Base-by-base conservation (phyloP, 78 protist genomes). In the Dictyostelium citrinum region DNA sequence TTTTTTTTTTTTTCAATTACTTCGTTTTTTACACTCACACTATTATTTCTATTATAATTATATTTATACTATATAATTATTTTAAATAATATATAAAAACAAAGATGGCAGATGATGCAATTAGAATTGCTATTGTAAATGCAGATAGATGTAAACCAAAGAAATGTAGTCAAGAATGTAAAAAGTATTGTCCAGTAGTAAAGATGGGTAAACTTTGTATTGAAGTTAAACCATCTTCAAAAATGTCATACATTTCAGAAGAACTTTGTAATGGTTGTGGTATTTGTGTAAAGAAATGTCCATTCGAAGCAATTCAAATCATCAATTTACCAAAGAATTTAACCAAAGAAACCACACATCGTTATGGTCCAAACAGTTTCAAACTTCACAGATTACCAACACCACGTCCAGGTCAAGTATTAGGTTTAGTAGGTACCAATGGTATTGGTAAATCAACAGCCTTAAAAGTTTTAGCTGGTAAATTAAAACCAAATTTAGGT, bases 401-500 rank as follows among this genome's bases (percentile, higher is more conserved):
- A 27, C 99, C 99, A 33, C 96, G 99, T 22, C 99, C 99, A 7
- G 99, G 99, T 31, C 99, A 99, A 83, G 99, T 99, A 20, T 97
- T 99, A 7, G 99, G 99, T 27, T 94, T 99, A 17, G 99, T 99
- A 20, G 99, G 99, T 24, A 98, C 99, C 29, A 99, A 99, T 96
- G 99, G 99, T 83, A 99, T 98, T 81, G 99, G 99, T 70, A 99
- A 99, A 98, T 93, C 99, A 31, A 99, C 99, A 1, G 99, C 99
- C 0, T 98, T 99, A 51, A 96, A 97, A 91, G 96, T 99, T 46
- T 97, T 99, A 20, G 97, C 99, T 1, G 99, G 98, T 78, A 98
- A 98, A 84, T 72, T 96, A 84, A 99, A 99, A 82, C 99, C 99
- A 76, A 99, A 99, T 90, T 97, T 99, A 27, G 99, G 99, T 39